A percentile compares a stretch with the other conserved stretches of the same genome.
Conservation (phyloP, 495 filamentous ascomycete species). For the Chaetomium cochliodes region DNA sequence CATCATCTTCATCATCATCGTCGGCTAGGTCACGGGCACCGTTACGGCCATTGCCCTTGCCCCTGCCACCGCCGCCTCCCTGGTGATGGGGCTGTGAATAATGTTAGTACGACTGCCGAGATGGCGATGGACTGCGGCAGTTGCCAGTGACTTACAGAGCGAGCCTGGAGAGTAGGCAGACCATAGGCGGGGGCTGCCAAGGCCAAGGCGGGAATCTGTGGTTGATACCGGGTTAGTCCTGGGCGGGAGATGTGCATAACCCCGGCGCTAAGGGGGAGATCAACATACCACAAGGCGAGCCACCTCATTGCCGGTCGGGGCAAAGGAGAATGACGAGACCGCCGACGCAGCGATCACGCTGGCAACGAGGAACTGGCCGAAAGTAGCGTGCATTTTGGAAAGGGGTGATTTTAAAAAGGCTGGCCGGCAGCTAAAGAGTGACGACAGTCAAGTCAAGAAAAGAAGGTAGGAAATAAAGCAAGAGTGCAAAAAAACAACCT, state of each 20-base stretch:
- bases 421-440: slow-evolving; percentile 9
- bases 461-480: background rate
- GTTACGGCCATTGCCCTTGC: background rate
- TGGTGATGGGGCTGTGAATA: slow-evolving; percentile 2
- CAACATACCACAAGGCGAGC: slow-evolving; percentile 7
- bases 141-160: background rate
- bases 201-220: slow-evolving; percentile 6
- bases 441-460: background rate
- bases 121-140: background rate
- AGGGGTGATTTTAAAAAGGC: background rate
- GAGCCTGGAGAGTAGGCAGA: slow-evolving; percentile 5
- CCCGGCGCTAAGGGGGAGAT: background rate
- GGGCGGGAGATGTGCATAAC: background rate
- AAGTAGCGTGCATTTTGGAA: slow-evolving; percentile 10
- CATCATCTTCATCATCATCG: too few relatives aligned
- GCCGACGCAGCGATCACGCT: slow-evolving; percentile 13
- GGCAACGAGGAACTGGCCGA: slow-evolving; percentile 8
- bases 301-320: background rate
- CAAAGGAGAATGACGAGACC: background rate
- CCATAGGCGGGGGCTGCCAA: slow-evolving; percentile 9
- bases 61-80: background rate
- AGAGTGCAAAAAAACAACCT: background rate
- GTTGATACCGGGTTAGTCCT: background rate
- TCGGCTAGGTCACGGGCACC: too few relatives aligned
- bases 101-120: background rate